These are phyloP conservation scores for Hypoxylon lienhwacheense DNA, from an alignment of 495 filamentous ascomycete genomes.

Conservation along the genomic window DNA sequence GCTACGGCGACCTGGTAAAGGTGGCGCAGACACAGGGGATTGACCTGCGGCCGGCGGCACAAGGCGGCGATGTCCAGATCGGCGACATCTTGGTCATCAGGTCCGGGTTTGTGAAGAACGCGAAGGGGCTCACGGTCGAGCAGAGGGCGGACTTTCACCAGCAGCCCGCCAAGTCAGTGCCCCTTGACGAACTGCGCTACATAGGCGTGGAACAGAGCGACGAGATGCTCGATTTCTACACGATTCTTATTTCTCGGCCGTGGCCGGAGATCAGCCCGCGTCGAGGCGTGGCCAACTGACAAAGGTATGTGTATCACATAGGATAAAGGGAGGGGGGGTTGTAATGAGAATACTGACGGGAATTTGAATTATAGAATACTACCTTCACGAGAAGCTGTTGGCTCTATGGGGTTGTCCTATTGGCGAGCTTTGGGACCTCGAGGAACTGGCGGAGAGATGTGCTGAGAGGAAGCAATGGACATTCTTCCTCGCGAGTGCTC, in stretches of 20 bases:
- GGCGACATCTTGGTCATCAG: constrained; percentile 66
- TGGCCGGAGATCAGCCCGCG: constrained; percentile 61
- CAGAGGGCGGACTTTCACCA: constrained; percentile 40
- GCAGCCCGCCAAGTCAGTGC: constrained; percentile 38
- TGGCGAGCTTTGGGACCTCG: constrained; percentile 59
- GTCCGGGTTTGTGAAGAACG: constrained; percentile 58
- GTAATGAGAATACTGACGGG: constrained; percentile 53
- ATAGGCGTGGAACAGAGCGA: constrained; percentile 63
- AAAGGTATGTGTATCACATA: constrained; percentile 52
- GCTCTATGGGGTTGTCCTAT: constrained; percentile 63
- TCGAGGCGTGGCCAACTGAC: constrained; percentile 62
- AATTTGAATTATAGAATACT: constrained; percentile 54
- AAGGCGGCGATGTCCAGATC: constrained; percentile 63
- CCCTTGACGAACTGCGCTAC: constrained; percentile 50
- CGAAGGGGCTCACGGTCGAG: constrained; percentile 46
- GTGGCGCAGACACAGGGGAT: constrained; percentile 21
- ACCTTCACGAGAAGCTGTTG: constrained; percentile 62
- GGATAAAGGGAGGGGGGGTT: constrained; percentile 56
- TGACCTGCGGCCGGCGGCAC: constrained; percentile 51
- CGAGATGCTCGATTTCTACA: constrained; percentile 64
- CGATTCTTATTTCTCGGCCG: constrained; percentile 66
- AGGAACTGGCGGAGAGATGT: constrained; percentile 49
- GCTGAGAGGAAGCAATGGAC: constrained; percentile 56
- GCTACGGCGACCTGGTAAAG: constrained; percentile 49
- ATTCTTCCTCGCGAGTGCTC: constrained; percentile 63